Base-by-base conservation (phyloP, 768 basidiomycete species). In the Mycena metata region DNA sequence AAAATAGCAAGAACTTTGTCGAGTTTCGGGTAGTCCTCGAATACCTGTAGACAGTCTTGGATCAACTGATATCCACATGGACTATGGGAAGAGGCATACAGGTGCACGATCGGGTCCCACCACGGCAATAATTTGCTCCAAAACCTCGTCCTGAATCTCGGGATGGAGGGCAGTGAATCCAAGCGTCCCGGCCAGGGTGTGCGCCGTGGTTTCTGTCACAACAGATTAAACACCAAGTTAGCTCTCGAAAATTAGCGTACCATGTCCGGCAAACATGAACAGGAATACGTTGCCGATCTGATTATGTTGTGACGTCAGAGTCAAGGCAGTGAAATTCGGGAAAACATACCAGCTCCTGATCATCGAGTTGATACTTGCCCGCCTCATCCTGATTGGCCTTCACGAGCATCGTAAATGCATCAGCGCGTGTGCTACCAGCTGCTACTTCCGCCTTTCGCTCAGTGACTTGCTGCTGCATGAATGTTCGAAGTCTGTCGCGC, bases 181-280 rank as follows among this genome's bases (percentile, higher is more conserved):
- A 19, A 89, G 73, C 0, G 85, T 83, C 17, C 81, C 87, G 1
- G 85, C 82, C 1, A 89, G 78, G 0, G 81, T 81, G 65, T 84
- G 81, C 2, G 87, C 86, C 0, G 86, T 86, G 4, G 86, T 88
- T 76, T 88, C 85, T 85, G 58, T 23, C 3, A 30, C 4, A 66
- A 52, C 11, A 50, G 30, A 42, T 36, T 50, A 7, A 45, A 46
- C 55, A 30, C 26, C 7, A 12, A 30, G 43, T 19, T 23, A 8
- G 5, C 21, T 2, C 23, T 39, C 10, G 26, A 19, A 58, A 30
- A 58, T n/a, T 33, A 30, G 3, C 77, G 42, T 67, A 84, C 88
- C 89, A 73, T 89, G 87, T 15, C 90, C 89, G 45, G 89, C 88
- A 45, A 90, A 84, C 24, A 91, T 77, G 73, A 87, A 79, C 17